Base-by-base conservation (phyloP, 495 filamentous ascomycete genomes). In the Penicillium diatomitis region DNA sequence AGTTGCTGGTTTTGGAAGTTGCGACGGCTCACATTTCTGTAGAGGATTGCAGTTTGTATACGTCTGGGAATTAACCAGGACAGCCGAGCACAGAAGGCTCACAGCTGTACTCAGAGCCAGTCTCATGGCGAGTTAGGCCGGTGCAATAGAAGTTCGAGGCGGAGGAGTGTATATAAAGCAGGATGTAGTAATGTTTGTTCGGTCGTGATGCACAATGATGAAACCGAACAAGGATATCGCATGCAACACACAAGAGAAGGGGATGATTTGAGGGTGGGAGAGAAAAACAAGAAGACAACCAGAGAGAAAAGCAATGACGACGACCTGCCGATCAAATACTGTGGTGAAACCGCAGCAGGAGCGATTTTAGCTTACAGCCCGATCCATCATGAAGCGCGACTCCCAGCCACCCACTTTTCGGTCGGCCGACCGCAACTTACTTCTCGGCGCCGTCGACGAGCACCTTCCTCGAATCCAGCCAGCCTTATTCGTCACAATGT, bases 21-120 rank as follows among this genome's bases (percentile, higher is more conserved):
- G 6, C 12, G 5, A 40, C 1, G 10, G 74, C 80, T 58, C 73
- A 87, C 85, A 68, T 56, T 77, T 77, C 57, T 83, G 64, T 48
- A 79, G 73, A 37, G 88, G 88, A 56, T 94, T 84, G 65, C 88
- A 94, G 50, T 67, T 70, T 12, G 83, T 85, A 58, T 74, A 85
- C 35, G 87, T 92, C 73, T 92, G 87, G 41, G 82, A 86, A 53
- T 73, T 62, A 32, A 72, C 80, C 51, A 80, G 53, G 35, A 50
- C 38, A 5, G 62, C 47, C 10, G 51, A 62, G 30, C 52, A 55
- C 32, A 73, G 43, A 31, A 71, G 51, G 50, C 57, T 43, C 44
- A 62, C 12, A 32, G 63, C 56, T 50, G 53, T 55, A 46, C 55
- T 44, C 29, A 63, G 50, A 47, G 49, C 49, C 36, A 67, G 43